These are phyloP conservation scores for Ophiocordyceps camponoti-leonardi DNA, from an alignment of 2,329 filamentous ascomycete genomes.

Conservation along the genomic window DNA sequence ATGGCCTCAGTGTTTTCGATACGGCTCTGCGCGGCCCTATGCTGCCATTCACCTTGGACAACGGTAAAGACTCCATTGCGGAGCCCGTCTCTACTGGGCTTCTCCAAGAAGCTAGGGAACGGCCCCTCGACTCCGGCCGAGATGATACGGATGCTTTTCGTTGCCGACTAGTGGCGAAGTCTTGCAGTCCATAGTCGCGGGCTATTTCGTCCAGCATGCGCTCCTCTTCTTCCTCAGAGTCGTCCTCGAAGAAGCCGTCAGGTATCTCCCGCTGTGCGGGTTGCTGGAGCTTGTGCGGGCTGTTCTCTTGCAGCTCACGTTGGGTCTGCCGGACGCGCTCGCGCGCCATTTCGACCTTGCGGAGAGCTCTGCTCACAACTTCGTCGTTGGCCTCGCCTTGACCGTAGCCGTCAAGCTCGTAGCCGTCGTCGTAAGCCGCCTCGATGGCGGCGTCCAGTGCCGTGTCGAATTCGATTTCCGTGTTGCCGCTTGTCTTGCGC, in stretches of 20 bases:
- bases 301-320: slow-evolving; percentile 34
- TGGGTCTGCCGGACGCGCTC: slow-evolving; percentile 60
- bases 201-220: slow-evolving; percentile 77
- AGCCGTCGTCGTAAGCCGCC: slow-evolving; percentile 84
- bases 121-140: slow-evolving; percentile 44
- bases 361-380: slow-evolving; percentile 36
- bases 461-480: slow-evolving; percentile 83
- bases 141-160: slow-evolving; percentile 35
- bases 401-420: slow-evolving; percentile 45
- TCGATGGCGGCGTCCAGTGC: slow-evolving; percentile 91
- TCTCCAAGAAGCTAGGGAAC: slow-evolving; percentile 65
- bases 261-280: slow-evolving; percentile 8
- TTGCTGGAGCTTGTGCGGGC: slow-evolving; percentile 11
- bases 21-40: slow-evolving; percentile 7
- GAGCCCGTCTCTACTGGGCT: slow-evolving; percentile 41
- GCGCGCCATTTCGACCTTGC: slow-evolving; percentile 58
- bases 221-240: slow-evolving; percentile 56
- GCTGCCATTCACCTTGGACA: slow-evolving; percentile 54
- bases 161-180: slow-evolving; percentile 46
- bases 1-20: slow-evolving; percentile 9
- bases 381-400: slow-evolving; percentile 21
- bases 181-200: slow-evolving; percentile 63
- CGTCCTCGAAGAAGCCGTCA: slow-evolving; percentile 45
- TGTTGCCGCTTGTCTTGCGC: slow-evolving; percentile 49
- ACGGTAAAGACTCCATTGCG: slow-evolving; percentile 30